Evolutionary conservation across 1,284 basidiomycete genomes (phyloP).

Genomic region (Ceratobasidium theobromae): DNA sequence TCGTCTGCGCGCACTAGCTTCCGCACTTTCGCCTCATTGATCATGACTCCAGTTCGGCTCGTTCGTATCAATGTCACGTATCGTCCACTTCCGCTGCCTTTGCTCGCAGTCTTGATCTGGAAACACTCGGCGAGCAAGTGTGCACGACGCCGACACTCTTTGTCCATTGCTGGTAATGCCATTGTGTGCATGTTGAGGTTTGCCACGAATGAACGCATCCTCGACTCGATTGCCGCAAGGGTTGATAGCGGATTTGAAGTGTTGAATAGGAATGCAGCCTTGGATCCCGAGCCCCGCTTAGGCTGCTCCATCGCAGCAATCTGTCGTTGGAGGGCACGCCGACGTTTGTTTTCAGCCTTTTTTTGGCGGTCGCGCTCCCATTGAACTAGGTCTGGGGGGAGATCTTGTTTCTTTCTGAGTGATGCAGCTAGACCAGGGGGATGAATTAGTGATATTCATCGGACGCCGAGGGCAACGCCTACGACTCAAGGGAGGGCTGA

Average conservation of each 20-base stretch:
- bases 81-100: slow-evolving; percentile 62
- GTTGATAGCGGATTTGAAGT: slow-evolving; percentile 1
- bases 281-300: slow-evolving; percentile 27
- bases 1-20: slow-evolving; percentile 42
- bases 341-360: slow-evolving; percentile 76
- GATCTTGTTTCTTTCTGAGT: slow-evolving; percentile 56
- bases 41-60: slow-evolving; percentile 52
- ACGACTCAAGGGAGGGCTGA: slow-evolving; percentile 60
- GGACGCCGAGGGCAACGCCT: slow-evolving; percentile 37
- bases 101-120: slow-evolving; percentile 72
- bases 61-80: slow-evolving; percentile 73
- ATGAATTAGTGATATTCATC: slow-evolving; percentile 39
- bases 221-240: slow-evolving; percentile 54
- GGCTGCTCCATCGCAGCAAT: slow-evolving; percentile 56
- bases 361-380: slow-evolving; percentile 81
- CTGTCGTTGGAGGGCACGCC: slow-evolving; percentile 54
- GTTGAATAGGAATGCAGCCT: slow-evolving; percentile 27
- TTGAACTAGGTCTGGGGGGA: slow-evolving; percentile 67
- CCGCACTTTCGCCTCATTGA: slow-evolving; percentile 62
- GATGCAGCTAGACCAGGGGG: not conserved
- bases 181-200: slow-evolving; percentile 56
- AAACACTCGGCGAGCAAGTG: slow-evolving; percentile 80
- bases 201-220: slow-evolving; percentile 68
- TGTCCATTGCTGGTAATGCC: slow-evolving; percentile 74
- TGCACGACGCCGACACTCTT: slow-evolving; percentile 64